A percentile compares a stretch with the other conserved stretches of the same genome.
Conservation (phyloP, 83 land plant species). For the Picea abies region DNA sequence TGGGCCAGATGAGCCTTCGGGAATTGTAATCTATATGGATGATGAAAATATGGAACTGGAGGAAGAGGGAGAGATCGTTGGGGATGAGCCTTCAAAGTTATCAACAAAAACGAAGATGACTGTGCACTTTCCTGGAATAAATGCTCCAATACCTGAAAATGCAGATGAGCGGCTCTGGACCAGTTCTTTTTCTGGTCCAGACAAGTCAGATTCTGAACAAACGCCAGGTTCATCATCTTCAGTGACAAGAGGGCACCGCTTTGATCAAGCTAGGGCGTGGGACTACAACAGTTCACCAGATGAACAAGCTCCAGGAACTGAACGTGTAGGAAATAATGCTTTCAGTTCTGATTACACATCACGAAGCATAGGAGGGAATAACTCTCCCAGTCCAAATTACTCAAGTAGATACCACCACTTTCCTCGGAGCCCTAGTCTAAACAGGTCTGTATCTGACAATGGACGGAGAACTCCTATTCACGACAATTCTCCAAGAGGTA, state of each 20-base stretch:
- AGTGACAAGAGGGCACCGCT: constrained; percentile 13
- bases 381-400: constrained; percentile 24
- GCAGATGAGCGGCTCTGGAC: constrained; percentile 74
- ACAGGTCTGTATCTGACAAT: constrained; percentile 49
- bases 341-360: constrained; percentile 24
- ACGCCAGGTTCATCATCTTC: constrained; percentile 18
- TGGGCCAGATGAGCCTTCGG: constrained; percentile 75
- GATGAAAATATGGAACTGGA: constrained; percentile 31
- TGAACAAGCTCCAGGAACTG: constrained; percentile 44
- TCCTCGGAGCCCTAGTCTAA: constrained; percentile 28
- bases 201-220: constrained; percentile 18
- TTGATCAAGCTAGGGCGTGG: constrained; percentile 27
- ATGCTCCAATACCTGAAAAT: constrained; percentile 86
- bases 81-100: constrained; percentile 21
- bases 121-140: constrained; percentile 88
- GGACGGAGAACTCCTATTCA: constrained; percentile 30
- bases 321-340: constrained; percentile 15
- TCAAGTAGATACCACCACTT: background rate
- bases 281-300: constrained; percentile 29
- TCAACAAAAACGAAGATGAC: constrained; percentile 51
- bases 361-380: constrained; percentile 18
- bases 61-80: constrained; percentile 87
- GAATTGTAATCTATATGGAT: constrained; percentile 74
- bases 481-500: constrained; percentile 21
- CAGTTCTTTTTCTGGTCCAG: constrained; percentile 17